These are phyloP conservation scores for Daldinia eschscholtzii DNA, from an alignment of 2,329 filamentous ascomycete genomes.

Conservation along the genomic window DNA sequence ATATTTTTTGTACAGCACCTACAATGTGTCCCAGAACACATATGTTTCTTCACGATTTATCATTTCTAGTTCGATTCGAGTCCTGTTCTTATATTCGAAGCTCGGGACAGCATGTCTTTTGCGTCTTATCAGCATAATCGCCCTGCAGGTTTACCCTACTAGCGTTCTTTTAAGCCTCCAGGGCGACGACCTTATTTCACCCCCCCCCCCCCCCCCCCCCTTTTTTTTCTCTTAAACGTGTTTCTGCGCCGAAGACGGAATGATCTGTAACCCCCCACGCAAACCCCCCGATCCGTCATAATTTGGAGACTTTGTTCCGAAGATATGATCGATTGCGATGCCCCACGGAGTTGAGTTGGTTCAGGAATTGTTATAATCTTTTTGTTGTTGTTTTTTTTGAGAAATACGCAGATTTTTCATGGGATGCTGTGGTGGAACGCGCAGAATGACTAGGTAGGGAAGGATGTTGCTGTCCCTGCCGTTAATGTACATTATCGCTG, in stretches of 20 bases:
- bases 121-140: slow-evolving; percentile 27
- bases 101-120: slow-evolving; percentile 17
- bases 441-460: slow-evolving; percentile 27
- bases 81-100: slow-evolving; percentile 19
- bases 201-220: not conserved
- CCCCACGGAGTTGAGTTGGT: slow-evolving; percentile 37
- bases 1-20: slow-evolving; percentile 22
- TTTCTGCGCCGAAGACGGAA: slow-evolving; percentile 38
- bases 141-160: slow-evolving; percentile 12
- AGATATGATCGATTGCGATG: slow-evolving; percentile 42
- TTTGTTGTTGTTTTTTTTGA: slow-evolving; percentile 15
- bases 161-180: slow-evolving; percentile 19
- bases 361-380: slow-evolving; percentile 30
- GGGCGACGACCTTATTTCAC: slow-evolving; percentile 18
- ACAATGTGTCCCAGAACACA: slow-evolving; percentile 23
- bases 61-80: slow-evolving; percentile 23
- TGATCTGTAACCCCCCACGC: slow-evolving; percentile 37
- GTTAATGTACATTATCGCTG: slow-evolving; percentile 41
- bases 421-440: slow-evolving; percentile 13
- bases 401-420: slow-evolving; percentile 14
- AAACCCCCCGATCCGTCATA: slow-evolving; percentile 23
- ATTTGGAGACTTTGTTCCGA: slow-evolving; percentile 33
- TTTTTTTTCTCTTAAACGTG: slow-evolving; percentile 8
- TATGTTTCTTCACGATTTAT: slow-evolving; percentile 23
- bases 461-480: slow-evolving; percentile 17